Evolutionary conservation across 2,329 filamentous ascomycete genomes (phyloP).

Genomic region (Teratosphaeria epicoccoides): DNA sequence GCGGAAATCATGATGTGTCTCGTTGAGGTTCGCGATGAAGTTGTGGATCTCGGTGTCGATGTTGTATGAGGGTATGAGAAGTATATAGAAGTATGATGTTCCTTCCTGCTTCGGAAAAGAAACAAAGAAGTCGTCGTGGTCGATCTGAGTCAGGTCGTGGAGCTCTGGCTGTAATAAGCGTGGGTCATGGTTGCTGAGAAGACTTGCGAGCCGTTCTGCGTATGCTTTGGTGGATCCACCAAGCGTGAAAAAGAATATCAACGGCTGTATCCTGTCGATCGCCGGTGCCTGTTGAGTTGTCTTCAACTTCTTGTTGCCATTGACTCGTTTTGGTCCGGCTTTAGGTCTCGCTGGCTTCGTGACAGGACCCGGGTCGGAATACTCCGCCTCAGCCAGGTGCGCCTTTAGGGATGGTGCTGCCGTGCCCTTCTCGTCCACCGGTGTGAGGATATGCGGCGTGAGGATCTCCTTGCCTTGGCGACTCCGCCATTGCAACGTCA

Average conservation of each 20-base stretch:
- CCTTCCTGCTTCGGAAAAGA: constrained; percentile 46
- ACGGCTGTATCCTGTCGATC: constrained; percentile 45
- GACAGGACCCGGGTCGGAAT: constrained; percentile 3
- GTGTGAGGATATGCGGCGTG: constrained; percentile 10
- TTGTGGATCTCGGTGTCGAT: constrained; percentile 86
- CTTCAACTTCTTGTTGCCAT: constrained; percentile 18
- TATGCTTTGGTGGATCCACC: constrained; percentile 72
- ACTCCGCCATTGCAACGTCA: constrained; percentile 17
- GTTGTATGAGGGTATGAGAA: constrained; percentile 85
- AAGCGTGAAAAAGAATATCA: constrained; percentile 84
- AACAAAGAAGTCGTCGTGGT: constrained; percentile 90
- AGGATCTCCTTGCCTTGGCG: constrained; percentile 3
- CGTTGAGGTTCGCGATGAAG: constrained; percentile 75
- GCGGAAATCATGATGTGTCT: constrained; percentile 93
- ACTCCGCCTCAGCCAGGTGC: constrained; percentile 1
- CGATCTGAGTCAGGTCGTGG: constrained; percentile 71
- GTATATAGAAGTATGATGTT: constrained; percentile 63
- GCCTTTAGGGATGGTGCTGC: background rate
- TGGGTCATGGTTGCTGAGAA: constrained; percentile 35
- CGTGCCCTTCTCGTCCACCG: background rate
- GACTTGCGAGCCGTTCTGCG: constrained; percentile 51
- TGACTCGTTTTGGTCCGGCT: constrained; percentile 20
- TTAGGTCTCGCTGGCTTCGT: constrained; percentile 5
- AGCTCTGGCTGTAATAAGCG: constrained; percentile 49
- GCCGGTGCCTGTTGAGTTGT: background rate